phyloP scores from a whole-genome alignment of 768 basidiomycete species.

The Suillus variegatus region DNA sequence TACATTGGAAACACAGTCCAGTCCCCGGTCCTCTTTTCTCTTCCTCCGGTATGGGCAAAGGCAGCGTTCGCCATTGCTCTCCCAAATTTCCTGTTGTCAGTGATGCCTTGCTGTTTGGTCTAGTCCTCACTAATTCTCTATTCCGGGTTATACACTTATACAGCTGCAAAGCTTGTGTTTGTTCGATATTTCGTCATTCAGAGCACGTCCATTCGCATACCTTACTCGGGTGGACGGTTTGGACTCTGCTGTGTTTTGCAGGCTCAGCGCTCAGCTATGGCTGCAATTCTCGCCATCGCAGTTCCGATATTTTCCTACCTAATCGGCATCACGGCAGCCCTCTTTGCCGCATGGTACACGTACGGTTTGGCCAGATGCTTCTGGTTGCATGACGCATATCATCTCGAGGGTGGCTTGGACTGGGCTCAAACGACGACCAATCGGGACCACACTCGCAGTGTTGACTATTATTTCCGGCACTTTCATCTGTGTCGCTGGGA shows the following conservation, averaged over 20 bases:
- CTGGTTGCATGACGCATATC: slow-evolving; percentile 51
- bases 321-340: slow-evolving; percentile 51
- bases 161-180: slow-evolving; percentile 56
- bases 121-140: slow-evolving; percentile 12
- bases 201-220: slow-evolving; percentile 54
- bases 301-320: slow-evolving; percentile 59
- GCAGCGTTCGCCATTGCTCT: slow-evolving; percentile 49
- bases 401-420: slow-evolving; percentile 39
- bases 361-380: slow-evolving; percentile 54
- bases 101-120: not conserved
- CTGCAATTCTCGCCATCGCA: slow-evolving; percentile 48
- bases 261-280: slow-evolving; percentile 32
- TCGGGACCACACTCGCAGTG: slow-evolving; percentile 38
- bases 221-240: slow-evolving; percentile 47
- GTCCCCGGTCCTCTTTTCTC: slow-evolving; percentile 48
- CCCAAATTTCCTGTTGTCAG: slow-evolving; percentile 52
- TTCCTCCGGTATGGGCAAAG: slow-evolving; percentile 52
- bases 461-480: slow-evolving; percentile 48
- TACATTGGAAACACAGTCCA: slow-evolving; percentile 49
- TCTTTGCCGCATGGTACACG: slow-evolving; percentile 61
- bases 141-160: slow-evolving; percentile 49
- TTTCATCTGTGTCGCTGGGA: slow-evolving; percentile 55
- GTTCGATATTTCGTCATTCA: slow-evolving; percentile 51
- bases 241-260: slow-evolving; percentile 44
- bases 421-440: slow-evolving; percentile 34